A percentile compares a stretch with the other conserved stretches of the same genome.
phyloP scores from a whole-genome alignment of 768 basidiomycete genomes.

The Tricholoma saponaceum region DNA sequence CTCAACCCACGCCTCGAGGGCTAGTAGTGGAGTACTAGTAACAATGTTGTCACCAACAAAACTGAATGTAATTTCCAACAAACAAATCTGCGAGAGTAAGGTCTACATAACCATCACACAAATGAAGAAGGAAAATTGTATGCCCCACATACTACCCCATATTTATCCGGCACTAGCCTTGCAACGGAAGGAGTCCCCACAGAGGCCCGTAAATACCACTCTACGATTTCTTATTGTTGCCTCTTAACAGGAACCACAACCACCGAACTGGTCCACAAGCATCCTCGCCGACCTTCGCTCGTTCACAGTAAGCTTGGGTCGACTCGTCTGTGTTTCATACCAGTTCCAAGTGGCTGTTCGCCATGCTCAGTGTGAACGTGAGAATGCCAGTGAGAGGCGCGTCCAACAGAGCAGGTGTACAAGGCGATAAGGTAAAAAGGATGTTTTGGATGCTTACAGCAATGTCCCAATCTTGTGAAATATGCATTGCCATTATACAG shows the following conservation, averaged over 20 bases:
- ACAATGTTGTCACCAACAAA: too few species aligned
- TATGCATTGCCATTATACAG: not conserved
- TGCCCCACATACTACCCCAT: slow-evolving; percentile 83
- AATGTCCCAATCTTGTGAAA: not conserved
- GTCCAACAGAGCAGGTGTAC: slow-evolving; percentile 8
- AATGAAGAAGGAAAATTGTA: slow-evolving; percentile 35
- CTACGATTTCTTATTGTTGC: slow-evolving; percentile 37
- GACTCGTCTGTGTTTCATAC: slow-evolving; percentile 18
- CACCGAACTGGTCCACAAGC: slow-evolving; percentile 8
- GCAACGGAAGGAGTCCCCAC: slow-evolving; percentile 81
- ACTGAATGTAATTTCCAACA: too few species aligned
- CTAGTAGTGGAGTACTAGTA: too few species aligned
- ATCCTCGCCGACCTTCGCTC: slow-evolving; percentile 11
- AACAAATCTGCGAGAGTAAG: too few species aligned
- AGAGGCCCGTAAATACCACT: slow-evolving; percentile 59
- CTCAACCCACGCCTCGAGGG: too few species aligned
- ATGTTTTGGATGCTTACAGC: not conserved
- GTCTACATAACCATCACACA: not conserved
- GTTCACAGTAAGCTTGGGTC: slow-evolving; percentile 15
- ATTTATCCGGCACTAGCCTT: slow-evolving; percentile 65
- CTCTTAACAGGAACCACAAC: slow-evolving; percentile 11
- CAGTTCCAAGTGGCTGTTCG: slow-evolving; percentile 7
- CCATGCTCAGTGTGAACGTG: slow-evolving; percentile 15
- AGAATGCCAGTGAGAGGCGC: slow-evolving; percentile 13
- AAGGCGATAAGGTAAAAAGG: too few species aligned